Conservation (phyloP, 2,329 filamentous ascomycete species). For the Claviceps monticola region DNA sequence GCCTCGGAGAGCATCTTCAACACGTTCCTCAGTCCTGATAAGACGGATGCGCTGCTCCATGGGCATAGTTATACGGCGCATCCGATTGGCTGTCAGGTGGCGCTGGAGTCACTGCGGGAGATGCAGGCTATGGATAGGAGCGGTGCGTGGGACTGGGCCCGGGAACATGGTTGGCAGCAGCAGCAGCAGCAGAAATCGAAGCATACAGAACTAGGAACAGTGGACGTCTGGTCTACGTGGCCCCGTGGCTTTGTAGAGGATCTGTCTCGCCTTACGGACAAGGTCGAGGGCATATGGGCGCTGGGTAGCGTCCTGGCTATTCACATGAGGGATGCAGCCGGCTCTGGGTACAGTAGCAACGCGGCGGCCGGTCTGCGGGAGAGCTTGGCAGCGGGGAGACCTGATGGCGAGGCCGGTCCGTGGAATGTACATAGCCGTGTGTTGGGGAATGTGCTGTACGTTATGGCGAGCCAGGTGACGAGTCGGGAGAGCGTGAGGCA, state of each 20-base stretch:
- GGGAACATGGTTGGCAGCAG: constrained; percentile 27
- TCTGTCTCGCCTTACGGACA: constrained; percentile 38
- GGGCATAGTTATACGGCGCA: constrained; percentile 83
- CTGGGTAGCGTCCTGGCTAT: constrained; percentile 65
- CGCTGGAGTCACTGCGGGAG: constrained; percentile 47
- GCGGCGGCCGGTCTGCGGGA: constrained; percentile 30
- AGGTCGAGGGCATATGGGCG: constrained; percentile 54
- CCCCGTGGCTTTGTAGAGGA: constrained; percentile 41
- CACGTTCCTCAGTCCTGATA: constrained; percentile 57
- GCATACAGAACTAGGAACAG: neutral
- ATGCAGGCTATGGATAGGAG: constrained; percentile 44
- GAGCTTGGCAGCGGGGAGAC: constrained; percentile 14
- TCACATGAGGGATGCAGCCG: constrained; percentile 27
- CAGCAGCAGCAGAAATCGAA: neutral
- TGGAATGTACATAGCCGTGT: constrained; percentile 42
- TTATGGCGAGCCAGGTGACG: constrained; percentile 40
- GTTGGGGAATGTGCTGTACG: constrained; percentile 43
- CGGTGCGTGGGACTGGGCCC: constrained; percentile 44
- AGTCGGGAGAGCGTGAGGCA: constrained; percentile 15
- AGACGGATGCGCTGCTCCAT: constrained; percentile 66
- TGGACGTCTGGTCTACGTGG: constrained; percentile 55
- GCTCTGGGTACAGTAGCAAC: constrained; percentile 32
- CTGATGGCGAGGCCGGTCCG: constrained; percentile 12
- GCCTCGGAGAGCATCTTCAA: constrained; percentile 62
- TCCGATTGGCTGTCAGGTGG: constrained; percentile 67